Base-by-base conservation (phyloP, 371 early-diverging fungal species). In the Furculomyces boomerangus region DNA sequence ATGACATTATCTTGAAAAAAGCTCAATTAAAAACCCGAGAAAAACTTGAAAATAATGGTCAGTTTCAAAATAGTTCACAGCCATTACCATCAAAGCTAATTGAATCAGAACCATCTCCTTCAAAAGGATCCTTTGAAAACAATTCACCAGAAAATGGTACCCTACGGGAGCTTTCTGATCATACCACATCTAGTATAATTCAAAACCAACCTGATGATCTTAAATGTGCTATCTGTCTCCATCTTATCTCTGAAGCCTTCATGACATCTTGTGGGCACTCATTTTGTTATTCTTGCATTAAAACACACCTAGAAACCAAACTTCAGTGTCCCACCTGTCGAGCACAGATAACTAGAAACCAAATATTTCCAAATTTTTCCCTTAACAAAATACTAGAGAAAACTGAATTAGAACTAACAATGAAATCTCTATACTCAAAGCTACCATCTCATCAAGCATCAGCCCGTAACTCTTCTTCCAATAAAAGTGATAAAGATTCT, bases 181-280 rank as follows among this genome's bases (percentile, higher is more conserved):
- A n/a, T n/a, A n/a, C n/a, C n/a, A n/a, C n/a, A n/a, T n/a, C n/a
- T n/a, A n/a, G n/a, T n/a, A n/a, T n/a, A n/a, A n/a, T n/a, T n/a
- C n/a, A n/a, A n/a, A n/a, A n/a, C n/a, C n/a, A n/a, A n/a, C n/a
- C n/a, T n/a, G n/a, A n/a, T n/a, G n/a, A n/a, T n/a, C n/a, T n/a
- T n/a, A n/a, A n/a, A n/a, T 16, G 65, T 66, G 10, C 70, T 16
- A 70, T 90, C 26, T 90, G 90, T 56, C 71, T 78, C 27, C 74
- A 80, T 30, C 61, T 75, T 18, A 83, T 90, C 59, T 67, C 66
- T 30, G 80, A 85, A 44, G 86, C 85, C 0, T 86, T 77, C 57
- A 77, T 81, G 60, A 77, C 87, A 1, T 67, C 71, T n/a, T 90
- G 90, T 66, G 85, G 90, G 0, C 90, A 90, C 66, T 83, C 85